These are phyloP conservation scores for Aspergillus eucalypticola DNA, from an alignment of 2,329 filamentous ascomycete genomes.

Conservation along the genomic window DNA sequence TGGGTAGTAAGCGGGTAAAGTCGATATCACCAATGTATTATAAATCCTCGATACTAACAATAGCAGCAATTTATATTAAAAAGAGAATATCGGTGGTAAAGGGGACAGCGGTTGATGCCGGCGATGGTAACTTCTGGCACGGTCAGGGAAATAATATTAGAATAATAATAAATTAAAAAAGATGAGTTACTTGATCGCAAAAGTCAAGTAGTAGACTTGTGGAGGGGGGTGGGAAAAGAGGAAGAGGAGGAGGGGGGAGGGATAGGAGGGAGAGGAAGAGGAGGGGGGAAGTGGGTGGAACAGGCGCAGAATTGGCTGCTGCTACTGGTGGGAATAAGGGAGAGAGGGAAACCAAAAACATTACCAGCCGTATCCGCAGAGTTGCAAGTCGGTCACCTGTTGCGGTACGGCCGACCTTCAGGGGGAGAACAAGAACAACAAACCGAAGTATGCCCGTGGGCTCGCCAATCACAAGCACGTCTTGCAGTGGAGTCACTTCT, in stretches of 20 bases:
- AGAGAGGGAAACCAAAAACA: neutral
- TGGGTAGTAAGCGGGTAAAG: neutral
- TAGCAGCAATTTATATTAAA: slow-evolving; percentile 6
- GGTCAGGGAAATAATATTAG: neutral
- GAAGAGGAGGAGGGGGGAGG: neutral
- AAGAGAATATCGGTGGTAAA: neutral
- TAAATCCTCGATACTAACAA: slow-evolving; percentile 7
- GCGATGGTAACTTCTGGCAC: slow-evolving; percentile 14
- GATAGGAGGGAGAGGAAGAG: slow-evolving; percentile 4
- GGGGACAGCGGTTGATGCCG: slow-evolving; percentile 28
- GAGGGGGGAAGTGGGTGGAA: neutral
- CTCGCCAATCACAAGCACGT: slow-evolving; percentile 14
- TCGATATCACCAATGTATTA: slow-evolving; percentile 4
- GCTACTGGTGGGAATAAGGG: slow-evolving; percentile 17
- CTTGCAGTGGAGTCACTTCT: slow-evolving; percentile 10
- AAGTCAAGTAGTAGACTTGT: slow-evolving; percentile 1
- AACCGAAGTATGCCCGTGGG: slow-evolving; percentile 12
- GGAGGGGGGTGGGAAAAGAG: neutral
- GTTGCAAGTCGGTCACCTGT: slow-evolving; percentile 1
- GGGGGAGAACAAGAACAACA: slow-evolving; percentile 2
- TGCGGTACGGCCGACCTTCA: slow-evolving; percentile 9
- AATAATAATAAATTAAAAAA: neutral
- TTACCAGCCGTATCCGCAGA: neutral
- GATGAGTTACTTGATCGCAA: slow-evolving; percentile 3
- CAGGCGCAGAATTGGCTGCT: slow-evolving; percentile 6